Percentiles rank a stretch among this genome's conserved stretches.
phyloP scores from a whole-genome alignment of 441 rosid species.

The Gossypium davidsonii region DNA sequence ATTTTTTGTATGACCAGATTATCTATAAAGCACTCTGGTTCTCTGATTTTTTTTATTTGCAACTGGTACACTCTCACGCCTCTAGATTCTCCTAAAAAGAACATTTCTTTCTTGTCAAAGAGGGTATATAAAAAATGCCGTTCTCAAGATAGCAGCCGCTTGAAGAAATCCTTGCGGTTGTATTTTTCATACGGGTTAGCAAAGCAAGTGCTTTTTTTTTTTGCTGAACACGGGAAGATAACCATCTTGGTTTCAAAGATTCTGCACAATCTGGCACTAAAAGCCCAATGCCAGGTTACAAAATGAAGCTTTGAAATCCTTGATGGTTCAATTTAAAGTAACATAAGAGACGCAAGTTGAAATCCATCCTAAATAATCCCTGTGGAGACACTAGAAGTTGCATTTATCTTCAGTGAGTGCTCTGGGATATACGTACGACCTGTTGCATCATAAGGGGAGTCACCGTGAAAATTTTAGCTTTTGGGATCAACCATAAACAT shows the following conservation, averaged over 20 bases:
- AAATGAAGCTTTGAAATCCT: conserved; percentile 6
- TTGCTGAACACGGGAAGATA: neutral
- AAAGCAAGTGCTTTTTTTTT: neutral
- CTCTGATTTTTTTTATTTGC: conserved; percentile 5
- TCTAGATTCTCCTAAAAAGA: conserved; percentile 13
- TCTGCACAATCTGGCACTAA: neutral
- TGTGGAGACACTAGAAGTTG: conserved; percentile 77
- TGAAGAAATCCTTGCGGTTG: conserved; percentile 10
- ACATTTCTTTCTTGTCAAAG: conserved; percentile 11
- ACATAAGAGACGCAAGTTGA: neutral
- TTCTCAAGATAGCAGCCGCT: conserved; percentile 6
- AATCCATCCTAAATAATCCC: conserved; percentile 47
- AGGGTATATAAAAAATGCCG: conserved; percentile 13
- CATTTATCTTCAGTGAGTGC: conserved; percentile 81
- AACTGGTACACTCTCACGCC: conserved; percentile 10
- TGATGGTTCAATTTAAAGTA: conserved; percentile 7
- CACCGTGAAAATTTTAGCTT: neutral
- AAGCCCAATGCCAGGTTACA: neutral
- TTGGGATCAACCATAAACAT: neutral
- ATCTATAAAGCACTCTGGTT: neutral
- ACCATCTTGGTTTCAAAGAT: conserved; percentile 6
- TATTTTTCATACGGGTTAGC: neutral
- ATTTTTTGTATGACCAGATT: neutral
- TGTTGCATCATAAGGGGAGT: conserved; percentile 32
- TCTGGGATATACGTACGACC: conserved; percentile 86